These are phyloP conservation scores for Saccharomycopsis phalli DNA, from an alignment of 1,139 yeast species.

Conservation along the genomic window DNA sequence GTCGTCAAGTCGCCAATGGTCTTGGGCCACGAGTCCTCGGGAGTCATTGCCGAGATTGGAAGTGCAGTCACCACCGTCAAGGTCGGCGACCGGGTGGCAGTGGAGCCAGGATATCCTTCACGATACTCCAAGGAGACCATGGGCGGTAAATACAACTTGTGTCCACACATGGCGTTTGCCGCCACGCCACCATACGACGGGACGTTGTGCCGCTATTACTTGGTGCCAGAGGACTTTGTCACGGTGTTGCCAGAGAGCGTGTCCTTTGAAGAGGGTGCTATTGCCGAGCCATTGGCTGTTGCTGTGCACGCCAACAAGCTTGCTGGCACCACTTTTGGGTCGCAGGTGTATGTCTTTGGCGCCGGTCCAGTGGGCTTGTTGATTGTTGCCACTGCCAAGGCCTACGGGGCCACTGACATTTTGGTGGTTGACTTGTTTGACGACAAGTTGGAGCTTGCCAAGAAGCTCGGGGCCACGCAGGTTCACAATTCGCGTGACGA, in stretches of 20 bases:
- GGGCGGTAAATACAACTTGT: slow-evolving; percentile 67
- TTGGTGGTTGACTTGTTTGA: slow-evolving; percentile 59
- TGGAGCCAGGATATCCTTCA: slow-evolving; percentile 78
- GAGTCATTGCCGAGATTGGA: slow-evolving; percentile 62
- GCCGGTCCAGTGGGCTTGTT: slow-evolving; percentile 92
- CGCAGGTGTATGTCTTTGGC: slow-evolving; percentile 70
- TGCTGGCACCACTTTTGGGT: slow-evolving; percentile 63
- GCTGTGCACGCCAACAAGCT: slow-evolving; percentile 76
- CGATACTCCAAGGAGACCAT: slow-evolving; percentile 66
- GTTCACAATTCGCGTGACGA: slow-evolving; percentile 42
- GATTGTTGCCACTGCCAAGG: slow-evolving; percentile 68
- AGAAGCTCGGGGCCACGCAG: slow-evolving; percentile 51
- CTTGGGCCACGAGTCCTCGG: slow-evolving; percentile 72
- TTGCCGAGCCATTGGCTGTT: slow-evolving; percentile 82
- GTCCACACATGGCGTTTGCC: slow-evolving; percentile 79
- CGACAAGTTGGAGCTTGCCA: slow-evolving; percentile 50
- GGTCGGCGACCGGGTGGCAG: slow-evolving; percentile 75
- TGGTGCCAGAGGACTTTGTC: slow-evolving; percentile 78
- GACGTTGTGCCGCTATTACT: slow-evolving; percentile 62
- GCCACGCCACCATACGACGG: slow-evolving; percentile 82
- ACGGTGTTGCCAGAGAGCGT: slow-evolving; percentile 72
- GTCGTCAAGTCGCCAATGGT: slow-evolving; percentile 59
- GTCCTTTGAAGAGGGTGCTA: slow-evolving; percentile 76
- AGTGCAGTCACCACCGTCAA: slow-evolving; percentile 39
- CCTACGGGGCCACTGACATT: slow-evolving; percentile 72